These are phyloP conservation scores for Blepharisma japonicum DNA, from an alignment of 73 alveolate genomes.

Conservation along the genomic window DNA sequence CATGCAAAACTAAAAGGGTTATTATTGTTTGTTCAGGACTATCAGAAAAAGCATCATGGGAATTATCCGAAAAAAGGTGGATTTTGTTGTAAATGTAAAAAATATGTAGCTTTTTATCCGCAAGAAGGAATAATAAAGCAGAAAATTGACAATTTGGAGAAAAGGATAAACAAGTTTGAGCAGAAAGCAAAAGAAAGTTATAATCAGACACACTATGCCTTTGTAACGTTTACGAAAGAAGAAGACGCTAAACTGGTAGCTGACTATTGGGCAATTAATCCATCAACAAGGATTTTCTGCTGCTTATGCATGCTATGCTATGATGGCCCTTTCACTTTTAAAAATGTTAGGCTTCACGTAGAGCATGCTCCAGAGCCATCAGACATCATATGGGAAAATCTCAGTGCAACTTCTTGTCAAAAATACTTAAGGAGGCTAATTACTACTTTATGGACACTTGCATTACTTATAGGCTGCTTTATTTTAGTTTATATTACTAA, in stretches of 20 bases:
- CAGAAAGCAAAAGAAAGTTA: not conserved
- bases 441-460: constrained; percentile 28
- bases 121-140: not conserved
- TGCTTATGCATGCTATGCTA: not conserved
- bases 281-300: not conserved
- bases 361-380: constrained; percentile 54
- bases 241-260: not conserved
- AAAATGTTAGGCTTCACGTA: too few relatives aligned
- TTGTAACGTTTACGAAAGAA: not conserved
- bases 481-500: not conserved
- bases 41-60: constrained; percentile 8
- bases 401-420: constrained; percentile 3
- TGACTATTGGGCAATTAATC: not conserved
- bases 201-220: constrained; percentile 4
- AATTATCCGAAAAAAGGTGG: not conserved
- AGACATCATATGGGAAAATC: constrained; percentile 42
- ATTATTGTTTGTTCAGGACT: constrained; percentile 7
- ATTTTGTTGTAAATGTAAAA: not conserved
- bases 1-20: not conserved
- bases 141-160: not conserved
- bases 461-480: constrained; percentile 29
- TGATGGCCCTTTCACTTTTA: not conserved
- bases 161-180: constrained; percentile 20
- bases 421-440: constrained; percentile 7
- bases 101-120: not conserved